Percentiles rank a stretch among this genome's conserved stretches.
phyloP scores from a whole-genome alignment of 208 protist species.

The Eutreptiella sp. region DNA sequence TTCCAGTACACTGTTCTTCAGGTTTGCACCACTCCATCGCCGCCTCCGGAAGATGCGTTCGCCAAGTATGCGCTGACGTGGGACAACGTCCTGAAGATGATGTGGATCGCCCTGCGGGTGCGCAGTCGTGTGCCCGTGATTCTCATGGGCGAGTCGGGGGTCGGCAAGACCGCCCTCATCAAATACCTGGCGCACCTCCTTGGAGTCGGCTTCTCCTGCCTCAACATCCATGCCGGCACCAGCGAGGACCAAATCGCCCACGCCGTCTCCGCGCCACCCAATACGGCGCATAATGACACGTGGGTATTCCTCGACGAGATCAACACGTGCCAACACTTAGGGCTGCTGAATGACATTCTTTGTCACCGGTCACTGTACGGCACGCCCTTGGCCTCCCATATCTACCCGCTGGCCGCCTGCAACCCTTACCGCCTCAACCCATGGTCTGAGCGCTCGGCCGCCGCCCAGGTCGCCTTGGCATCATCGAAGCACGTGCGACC shows the following conservation, averaged over 20 bases:
- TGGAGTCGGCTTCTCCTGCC: background rate
- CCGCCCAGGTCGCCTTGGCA: conserved; percentile 30
- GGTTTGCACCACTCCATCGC: no score
- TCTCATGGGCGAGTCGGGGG: conserved; percentile 45
- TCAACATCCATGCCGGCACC: conserved; percentile 37
- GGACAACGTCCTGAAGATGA: conserved; percentile 53
- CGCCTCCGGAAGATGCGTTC: no score
- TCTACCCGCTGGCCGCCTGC: conserved; percentile 48
- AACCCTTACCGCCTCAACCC: conserved; percentile 49
- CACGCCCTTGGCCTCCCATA: background rate
- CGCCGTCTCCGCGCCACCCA: background rate
- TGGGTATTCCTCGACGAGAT: conserved; percentile 55
- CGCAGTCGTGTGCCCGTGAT: conserved; percentile 36
- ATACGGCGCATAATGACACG: background rate
- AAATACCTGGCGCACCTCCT: background rate
- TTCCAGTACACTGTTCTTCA: no score
- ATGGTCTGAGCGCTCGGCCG: conserved; percentile 15
- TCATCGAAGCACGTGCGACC: no score
- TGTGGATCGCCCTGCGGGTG: conserved; percentile 33
- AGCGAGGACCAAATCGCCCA: conserved; percentile 12
- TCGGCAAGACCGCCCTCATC: conserved; percentile 45
- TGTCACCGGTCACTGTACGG: conserved; percentile 33
- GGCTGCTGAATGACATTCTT: conserved; percentile 45
- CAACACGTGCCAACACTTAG: conserved; percentile 44
- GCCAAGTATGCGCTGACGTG: conserved; percentile 39